Base-by-base conservation (phyloP, 208 protist species). In the Wallacemonas sp. region DNA sequence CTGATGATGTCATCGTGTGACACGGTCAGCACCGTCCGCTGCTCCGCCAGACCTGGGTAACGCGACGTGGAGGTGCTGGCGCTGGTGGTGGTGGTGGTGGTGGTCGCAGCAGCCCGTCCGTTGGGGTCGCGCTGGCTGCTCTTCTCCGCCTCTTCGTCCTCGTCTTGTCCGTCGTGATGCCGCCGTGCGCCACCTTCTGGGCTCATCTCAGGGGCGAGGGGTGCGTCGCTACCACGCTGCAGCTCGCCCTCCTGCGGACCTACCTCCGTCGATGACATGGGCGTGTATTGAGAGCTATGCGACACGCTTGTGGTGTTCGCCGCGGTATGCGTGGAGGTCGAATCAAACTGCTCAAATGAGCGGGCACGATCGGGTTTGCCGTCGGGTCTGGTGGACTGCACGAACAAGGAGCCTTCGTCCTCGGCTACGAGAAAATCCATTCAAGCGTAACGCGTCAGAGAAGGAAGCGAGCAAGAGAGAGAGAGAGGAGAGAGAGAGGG, bases 311-410 rank as follows among this genome's bases (percentile, higher is more conserved):
- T 59, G 12, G 52, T 59, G 52, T 59, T 33, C 14, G 52, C 52
- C 7, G 20, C 52, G 29, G 52, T 59, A 29, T 59, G 7, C 14
- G 52, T 59, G 3, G 57, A 64, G 57, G 11, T 23, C 0, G 61
- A 73, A 44, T 67, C 67, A 3, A 70, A 57, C 12, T 49, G 16
- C 33, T 67, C 74, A n/a, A 67, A 61, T 16, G 41, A 64, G 10
- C n/a, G 36, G 11, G 57, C 57, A 28, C 52, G 57, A 49, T 4
- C n/a, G 10, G 26, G 11, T 4, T 29, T 26, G 10, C 36, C 39
- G 5, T 33, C 39, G 18, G 1, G 52, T 2, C 16, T 42, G 52
- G 3, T 0, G 3, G 52, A 14, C 8, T 39, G 52, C 29, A 7
- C 52, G 28, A 41, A 44, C 25, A 31, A 26, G 25, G 36, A 36